Percentiles rank a stretch among this genome's conserved stretches.
These are phyloP conservation scores for Solanum appendiculatum DNA, from an alignment of 257 asterid genomes.

Conservation along the genomic window DNA sequence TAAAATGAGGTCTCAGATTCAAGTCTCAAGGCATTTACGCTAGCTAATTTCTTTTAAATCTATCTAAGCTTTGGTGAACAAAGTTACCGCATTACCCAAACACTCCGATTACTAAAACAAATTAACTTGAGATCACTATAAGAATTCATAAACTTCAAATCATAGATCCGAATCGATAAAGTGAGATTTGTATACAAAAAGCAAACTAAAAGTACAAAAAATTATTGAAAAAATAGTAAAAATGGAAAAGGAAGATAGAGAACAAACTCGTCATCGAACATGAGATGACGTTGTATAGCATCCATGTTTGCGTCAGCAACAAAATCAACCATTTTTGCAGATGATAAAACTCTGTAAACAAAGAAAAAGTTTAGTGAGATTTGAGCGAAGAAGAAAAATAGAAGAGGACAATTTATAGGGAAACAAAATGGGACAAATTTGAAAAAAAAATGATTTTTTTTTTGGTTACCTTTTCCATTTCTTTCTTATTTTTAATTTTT, in stretches of 20 bases:
- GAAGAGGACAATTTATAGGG: background rate
- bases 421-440: background rate
- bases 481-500: background rate
- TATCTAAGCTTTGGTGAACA: background rate
- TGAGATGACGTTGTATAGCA: slow-evolving; percentile 89
- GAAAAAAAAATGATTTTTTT: background rate
- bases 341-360: background rate
- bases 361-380: background rate
- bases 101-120: background rate
- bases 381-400: background rate
- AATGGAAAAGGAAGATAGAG: background rate
- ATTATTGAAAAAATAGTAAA: background rate
- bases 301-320: slow-evolving; percentile 69
- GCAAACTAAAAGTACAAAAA: background rate
- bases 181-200: background rate
- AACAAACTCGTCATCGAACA: slow-evolving; percentile 92
- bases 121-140: background rate
- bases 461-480: background rate
- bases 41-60: background rate
- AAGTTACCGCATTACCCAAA: background rate
- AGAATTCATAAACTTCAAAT: background rate
- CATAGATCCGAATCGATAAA: background rate
- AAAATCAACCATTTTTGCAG: slow-evolving; percentile 35
- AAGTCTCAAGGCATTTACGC: background rate
- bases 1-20: background rate